Base-by-base conservation (phyloP, 1,284 basidiomycete species). In the Golubevia sp. region DNA sequence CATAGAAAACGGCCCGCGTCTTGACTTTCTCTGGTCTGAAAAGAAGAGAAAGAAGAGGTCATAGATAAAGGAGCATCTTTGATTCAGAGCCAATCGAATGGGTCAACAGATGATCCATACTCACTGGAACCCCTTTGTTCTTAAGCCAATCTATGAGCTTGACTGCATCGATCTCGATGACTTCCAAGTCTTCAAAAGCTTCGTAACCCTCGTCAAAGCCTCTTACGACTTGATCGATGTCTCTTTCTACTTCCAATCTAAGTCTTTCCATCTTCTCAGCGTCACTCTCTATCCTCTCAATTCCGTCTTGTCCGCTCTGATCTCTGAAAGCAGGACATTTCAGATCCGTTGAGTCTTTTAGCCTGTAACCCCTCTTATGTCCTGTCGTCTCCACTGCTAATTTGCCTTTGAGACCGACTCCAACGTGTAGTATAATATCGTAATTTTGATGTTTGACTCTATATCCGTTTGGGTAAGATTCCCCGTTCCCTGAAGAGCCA, bases 1-100 rank as follows among this genome's bases (percentile, higher is more conserved):
- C 71, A 73, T 26, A 73, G 63, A 44, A 68, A 71, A 4, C 68
- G 50, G 1, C 71, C 71, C 3, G 71, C 59, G 38, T 73, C 64
- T 15, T 59, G 49, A 2, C 58, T 61, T 15, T 38, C 7, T 23
- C 56, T 3, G 3, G 62, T 34, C 20, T 21, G 27, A 15, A 34
- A 34, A 34, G 30, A 34, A 34, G 30, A 34, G 30, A 34, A 34
- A 11, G 5, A 34, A 34, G 11, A 34, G 30, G 11, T 34, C 30
- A 34, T 3, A 34, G 11, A 3, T 11, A 5, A 34, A 34, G 5
- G 30, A 34, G 4, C 5, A 34, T 34, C 11, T 34, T 5, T n/a
- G n/a, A n/a, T n/a, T n/a, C n/a, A n/a, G n/a, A n/a, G n/a, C 30
- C 11, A 34, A 5, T 34, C 11, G 30, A 34, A 34, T 34, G 30